These are phyloP conservation scores for Leccinum boreale DNA, from an alignment of 768 basidiomycete species.

Conservation along the genomic window DNA sequence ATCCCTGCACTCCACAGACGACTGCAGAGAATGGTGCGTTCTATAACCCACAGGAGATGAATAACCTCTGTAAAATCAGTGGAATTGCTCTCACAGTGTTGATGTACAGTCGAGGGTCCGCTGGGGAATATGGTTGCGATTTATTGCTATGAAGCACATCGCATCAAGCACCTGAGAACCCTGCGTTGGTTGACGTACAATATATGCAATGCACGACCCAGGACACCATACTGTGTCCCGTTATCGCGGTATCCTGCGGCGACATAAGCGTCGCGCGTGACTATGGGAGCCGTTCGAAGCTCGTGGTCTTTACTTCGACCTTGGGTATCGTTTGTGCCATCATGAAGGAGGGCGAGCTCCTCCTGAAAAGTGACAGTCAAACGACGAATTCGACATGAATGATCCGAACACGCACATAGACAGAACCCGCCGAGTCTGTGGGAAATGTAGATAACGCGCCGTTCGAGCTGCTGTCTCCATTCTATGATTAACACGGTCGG, in stretches of 20 bases:
- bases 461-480: background rate
- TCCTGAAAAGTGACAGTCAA: slow-evolving; percentile 17
- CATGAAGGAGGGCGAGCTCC: slow-evolving; percentile 32
- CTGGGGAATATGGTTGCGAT: slow-evolving; percentile 26
- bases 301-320: slow-evolving; percentile 32
- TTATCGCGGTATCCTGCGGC: slow-evolving; percentile 31
- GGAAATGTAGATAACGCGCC: background rate
- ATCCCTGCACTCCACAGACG: slow-evolving; percentile 76
- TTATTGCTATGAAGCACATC: slow-evolving; percentile 24
- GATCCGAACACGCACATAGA: slow-evolving; percentile 22
- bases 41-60: slow-evolving; percentile 30
- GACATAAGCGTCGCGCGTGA: slow-evolving; percentile 49
- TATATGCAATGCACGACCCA: slow-evolving; percentile 47
- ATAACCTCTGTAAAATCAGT: background rate
- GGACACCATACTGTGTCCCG: slow-evolving; percentile 58
- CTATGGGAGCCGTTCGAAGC: slow-evolving; percentile 45
- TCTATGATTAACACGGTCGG: slow-evolving; percentile 8
- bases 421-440: slow-evolving; percentile 4
- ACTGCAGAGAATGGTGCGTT: slow-evolving; percentile 73
- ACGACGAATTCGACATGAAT: background rate
- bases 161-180: background rate
- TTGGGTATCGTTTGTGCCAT: slow-evolving; percentile 13
- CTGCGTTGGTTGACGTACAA: slow-evolving; percentile 35
- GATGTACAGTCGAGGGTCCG: slow-evolving; percentile 57
- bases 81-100: slow-evolving; percentile 50